Base-by-base conservation (phyloP, 2,329 filamentous ascomycete genomes). In the Geosmithia flava region DNA sequence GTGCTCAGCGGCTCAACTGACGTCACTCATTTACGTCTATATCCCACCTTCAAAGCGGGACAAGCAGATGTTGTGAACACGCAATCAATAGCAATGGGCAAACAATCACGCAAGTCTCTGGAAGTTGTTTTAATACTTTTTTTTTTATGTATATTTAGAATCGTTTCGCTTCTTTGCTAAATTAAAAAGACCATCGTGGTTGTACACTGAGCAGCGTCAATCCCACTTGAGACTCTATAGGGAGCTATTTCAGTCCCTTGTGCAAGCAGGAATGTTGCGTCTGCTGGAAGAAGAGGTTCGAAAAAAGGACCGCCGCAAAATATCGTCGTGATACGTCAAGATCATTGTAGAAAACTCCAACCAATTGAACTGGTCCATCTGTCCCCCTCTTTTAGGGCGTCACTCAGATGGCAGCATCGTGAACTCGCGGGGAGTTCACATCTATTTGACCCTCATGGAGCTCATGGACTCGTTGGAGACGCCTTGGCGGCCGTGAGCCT, bases 401-500 rank as follows among this genome's bases (percentile, higher is more conserved):
- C 11, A 16, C 33, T 37, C 33, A 37, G 33, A 37, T 7, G 23
- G 23, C 8, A 27, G 23, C 23, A 4, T 27, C 23, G 23, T 4
- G n/a, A n/a, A 8, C 23, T 27, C 23, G 8, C 23, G 23, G 23
- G 8, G 15, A n/a, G 19, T 20, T 20, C 15, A 27, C 6, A 44
- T 53, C 62, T 70, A 73, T 54, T 73, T 69, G 51, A 62, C 56
- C 51, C 61, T 60, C 55, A 71, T 68, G 37, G 61, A 53, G 48
- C 69, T 70, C 54, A 68, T 69, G 50, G 68, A 67, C 47, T 78
- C 75, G 62, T 79, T 80, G 62, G 68, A 76, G 54, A 58, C 51
- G 42, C 74, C 75, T 59, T 71, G 68, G 43, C 75, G 74, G 47
- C 69, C 72, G 44, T 68, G 65, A 59, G 77, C 72, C 75, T 79